Base-by-base conservation (phyloP, 2,329 filamentous ascomycete genomes). In the Biscogniauxia mediterranea region DNA sequence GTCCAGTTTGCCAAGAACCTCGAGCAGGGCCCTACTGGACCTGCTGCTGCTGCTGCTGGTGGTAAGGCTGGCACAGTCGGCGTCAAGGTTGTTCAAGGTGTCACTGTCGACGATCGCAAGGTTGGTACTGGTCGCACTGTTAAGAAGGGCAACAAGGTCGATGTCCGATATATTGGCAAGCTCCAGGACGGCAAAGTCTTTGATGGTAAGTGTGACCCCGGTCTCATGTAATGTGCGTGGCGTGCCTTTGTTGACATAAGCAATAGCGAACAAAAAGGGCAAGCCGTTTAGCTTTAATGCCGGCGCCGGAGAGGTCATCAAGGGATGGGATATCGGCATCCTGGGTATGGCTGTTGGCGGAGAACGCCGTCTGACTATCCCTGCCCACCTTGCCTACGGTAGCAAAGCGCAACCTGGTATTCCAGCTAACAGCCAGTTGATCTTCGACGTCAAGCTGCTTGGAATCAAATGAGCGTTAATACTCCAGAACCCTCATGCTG, bases 1-100 rank as follows among this genome's bases (percentile, higher is more conserved):
- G 95, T 99, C 64, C 92, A 97, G 78, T 99, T 99, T 77, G 94
- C 95, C 75, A 97, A 98, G 86, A 93, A 98, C 79, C 92, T 99
- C 65, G 95, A 98, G 83, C 93, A 96, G 79, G 95, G 95, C 62
- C 95, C 95, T 66, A 96, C 93, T 52, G 88, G 89, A 68, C 89
- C 91, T 60, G 80, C 85, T 66, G 71, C 91, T 60, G 80, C 85
- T 66, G 71, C 78, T 73, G 55, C 66, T 50, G 81, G 81, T 72
- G 82, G 11, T 2, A 32, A 32, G 28, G 28, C 82, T 58, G 38
- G 38, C 17, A 78, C 85, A 42, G 80, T 88, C 55, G 87, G 89
- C 64, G 84, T 92, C 72, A 95, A 92, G 82, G 87, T 87, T 60
- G 87, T 98, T 59, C 85, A 93, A 74, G 95, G 94, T 63, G 92